A percentile compares a stretch with the other conserved stretches of the same genome.
These are phyloP conservation scores for Kondoa malvinella DNA, from an alignment of 768 basidiomycete species.

Conservation along the genomic window DNA sequence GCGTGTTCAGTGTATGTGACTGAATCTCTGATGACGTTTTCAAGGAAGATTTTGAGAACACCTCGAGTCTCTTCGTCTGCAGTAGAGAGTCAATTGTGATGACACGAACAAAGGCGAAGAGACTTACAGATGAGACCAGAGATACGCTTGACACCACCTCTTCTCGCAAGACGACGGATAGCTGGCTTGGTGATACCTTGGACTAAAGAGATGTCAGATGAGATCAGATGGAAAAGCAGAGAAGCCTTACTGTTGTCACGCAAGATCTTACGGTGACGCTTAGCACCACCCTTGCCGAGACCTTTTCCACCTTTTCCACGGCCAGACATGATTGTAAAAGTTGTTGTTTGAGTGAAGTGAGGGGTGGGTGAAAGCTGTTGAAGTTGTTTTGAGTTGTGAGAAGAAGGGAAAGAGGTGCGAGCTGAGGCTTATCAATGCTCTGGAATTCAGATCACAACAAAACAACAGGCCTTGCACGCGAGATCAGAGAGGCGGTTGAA, in stretches of 20 bases:
- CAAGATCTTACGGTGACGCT: slow-evolving; percentile 65
- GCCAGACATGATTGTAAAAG: slow-evolving; percentile 60
- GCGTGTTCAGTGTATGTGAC: slow-evolving; percentile 61
- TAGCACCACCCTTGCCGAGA: slow-evolving; percentile 37
- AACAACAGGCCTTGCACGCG: too few species aligned
- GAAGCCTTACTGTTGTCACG: slow-evolving; percentile 37
- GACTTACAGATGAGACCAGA: slow-evolving; percentile 43
- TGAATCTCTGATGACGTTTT: slow-evolving; percentile 76
- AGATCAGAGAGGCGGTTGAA: too few species aligned
- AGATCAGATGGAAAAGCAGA: too few species aligned
- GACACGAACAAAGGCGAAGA: slow-evolving; percentile 41
- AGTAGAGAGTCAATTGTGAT: slow-evolving; percentile 38
- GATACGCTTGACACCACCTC: slow-evolving; percentile 96
- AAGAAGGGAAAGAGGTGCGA: neutral
- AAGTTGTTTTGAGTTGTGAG: neutral
- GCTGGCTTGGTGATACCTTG: slow-evolving; percentile 42
- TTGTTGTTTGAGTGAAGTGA: slow-evolving; percentile 9
- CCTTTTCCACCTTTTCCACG: slow-evolving; percentile 62
- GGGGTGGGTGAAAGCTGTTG: slow-evolving; percentile 3
- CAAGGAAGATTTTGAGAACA: slow-evolving; percentile 71
- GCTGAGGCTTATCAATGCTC: neutral
- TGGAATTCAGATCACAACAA: too few species aligned
- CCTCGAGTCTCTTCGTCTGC: slow-evolving; percentile 74
- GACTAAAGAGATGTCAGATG: too few species aligned
- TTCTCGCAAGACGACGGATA: slow-evolving; percentile 72